Base-by-base conservation (phyloP, 805 yeast genomes). In the Wickerhamiella sergipiensis region DNA sequence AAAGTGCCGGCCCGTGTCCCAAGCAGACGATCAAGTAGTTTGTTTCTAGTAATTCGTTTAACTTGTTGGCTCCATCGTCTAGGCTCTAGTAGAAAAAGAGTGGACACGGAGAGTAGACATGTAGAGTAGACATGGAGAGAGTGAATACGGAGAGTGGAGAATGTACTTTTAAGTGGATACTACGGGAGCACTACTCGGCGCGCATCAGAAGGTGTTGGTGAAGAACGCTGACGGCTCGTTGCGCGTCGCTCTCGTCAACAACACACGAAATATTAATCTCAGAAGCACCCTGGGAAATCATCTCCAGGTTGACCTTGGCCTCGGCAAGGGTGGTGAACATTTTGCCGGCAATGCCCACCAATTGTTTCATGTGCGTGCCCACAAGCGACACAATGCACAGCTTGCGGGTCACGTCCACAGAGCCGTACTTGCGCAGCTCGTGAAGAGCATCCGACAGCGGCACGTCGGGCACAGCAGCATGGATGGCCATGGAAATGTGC, bases 211-310 rank as follows among this genome's bases (percentile, higher is more conserved):
- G 68, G 53, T 78, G 80, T 44, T 81, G 83, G 64, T 92, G 98
- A 52, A 92, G 80, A 5, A 88, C 83, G 63, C 80, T 80, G 57
- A 92, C 73, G 3, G 97, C 97, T 65, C 85, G 84, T 29, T 86
- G 69, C 13, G 94, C 81, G 62, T 92, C 92, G 51, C 71, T 70
- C 57, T 85, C 87, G 56, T 84, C 85, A 55, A 92, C 87, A 49
- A 92, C 98, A 57, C 97, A 94, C 33, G 95, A 85, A 49, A 92
- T 92, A 66, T 92, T 92, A 63, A 92, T 92, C 69, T 92, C 98
- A 63, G 90, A 90, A 18, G 97, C 96, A 61, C 98, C 98, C 74
- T 92, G 98, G 52, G 88, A 79, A 68, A 92, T 92, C 98, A 92
- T 92, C 68, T 92, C 98, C 59, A 92, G 87, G 69, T 92, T 92